These are phyloP conservation scores for Cryptococcus sp. DNA, from an alignment of 1,284 basidiomycete genomes.

Conservation along the genomic window DNA sequence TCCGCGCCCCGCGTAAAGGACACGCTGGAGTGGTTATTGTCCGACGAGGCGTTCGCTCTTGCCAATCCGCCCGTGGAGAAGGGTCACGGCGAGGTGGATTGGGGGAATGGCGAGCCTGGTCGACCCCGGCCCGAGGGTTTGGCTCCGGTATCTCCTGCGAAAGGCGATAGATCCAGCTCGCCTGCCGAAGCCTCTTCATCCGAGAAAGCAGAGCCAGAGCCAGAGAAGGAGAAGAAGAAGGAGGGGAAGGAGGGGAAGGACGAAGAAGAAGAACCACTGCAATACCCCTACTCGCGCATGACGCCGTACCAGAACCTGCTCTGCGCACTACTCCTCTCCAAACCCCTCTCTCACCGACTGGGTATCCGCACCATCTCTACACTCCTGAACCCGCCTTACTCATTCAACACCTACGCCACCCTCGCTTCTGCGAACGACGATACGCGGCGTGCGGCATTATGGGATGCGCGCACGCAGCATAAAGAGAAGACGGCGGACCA, in stretches of 20 bases:
- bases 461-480: conserved; percentile 72
- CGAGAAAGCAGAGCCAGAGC: conserved; percentile 2
- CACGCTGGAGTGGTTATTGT: conserved; percentile 28
- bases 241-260: conserved; percentile 8
- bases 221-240: conserved; percentile 13
- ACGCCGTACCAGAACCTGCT: conserved; percentile 38
- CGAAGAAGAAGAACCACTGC: conserved; percentile 15
- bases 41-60: conserved; percentile 31
- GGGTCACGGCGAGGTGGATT: conserved; percentile 34
- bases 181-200: conserved; percentile 3
- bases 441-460: conserved; percentile 26
- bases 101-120: conserved; percentile 6
- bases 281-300: conserved; percentile 31
- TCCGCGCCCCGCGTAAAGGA: neutral
- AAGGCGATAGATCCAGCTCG: neutral
- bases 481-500: conserved; percentile 68
- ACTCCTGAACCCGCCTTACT: conserved; percentile 33
- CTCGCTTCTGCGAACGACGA: conserved; percentile 29
- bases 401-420: conserved; percentile 21
- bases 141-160: neutral
- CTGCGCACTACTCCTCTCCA: conserved; percentile 30
- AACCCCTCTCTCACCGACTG: conserved; percentile 35
- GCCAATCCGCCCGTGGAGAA: conserved; percentile 27
- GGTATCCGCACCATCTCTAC: conserved; percentile 37
- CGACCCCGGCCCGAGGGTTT: too few species aligned